Base-by-base conservation (phyloP, 116 monocot genomes). In the Cymodocea nodosa region DNA sequence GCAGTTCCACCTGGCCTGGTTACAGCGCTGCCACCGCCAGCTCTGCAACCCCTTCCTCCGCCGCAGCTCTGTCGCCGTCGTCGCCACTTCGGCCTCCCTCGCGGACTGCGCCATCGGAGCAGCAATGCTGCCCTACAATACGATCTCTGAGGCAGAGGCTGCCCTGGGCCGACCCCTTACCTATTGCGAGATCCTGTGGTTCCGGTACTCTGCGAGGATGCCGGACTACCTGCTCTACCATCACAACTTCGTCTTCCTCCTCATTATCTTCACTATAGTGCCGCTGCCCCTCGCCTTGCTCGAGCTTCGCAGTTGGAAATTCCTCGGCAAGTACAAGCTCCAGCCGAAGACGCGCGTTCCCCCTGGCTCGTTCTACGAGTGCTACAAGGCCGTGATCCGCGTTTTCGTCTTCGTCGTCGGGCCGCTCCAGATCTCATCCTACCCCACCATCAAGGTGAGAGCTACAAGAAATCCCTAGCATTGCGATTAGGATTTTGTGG, bases 151-250 rank as follows among this genome's bases (percentile, higher is more conserved):
- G 19, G 95, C 95, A 56, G 85, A 79, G 78, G 76, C 73, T 44
- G 78, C 79, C 50, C 78, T 89, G 5, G 89, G 89, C 15, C 76
- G 94, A 5, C 68, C 37, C 39, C 84, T 94, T 52, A 80, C 84
- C 15, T 37, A 65, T 23, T 66, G 66, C 10, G 94, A 94, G 72
- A 50, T 70, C 15, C 63, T 87, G 20, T 94, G 94, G 94, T 77
- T 89, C 77, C 76, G 74, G 7, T 87, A 94, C 77, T 73, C 94
- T 23, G 81, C 82, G 15, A 6, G 35, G 19, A 73, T 89, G 59
- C 82, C 94, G 11, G 94, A 94, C 56, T 75, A 67, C 82, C n/a
- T 86, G 19, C 68, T 94, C 48, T 94, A 77, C 68, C 87, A 55
- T 74, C 86, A 86, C 78, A 94, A 87, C 77, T 50, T 82, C 63